Conservation (phyloP, 306 rosid species). For the Notholithocarpus densiflorus region DNA sequence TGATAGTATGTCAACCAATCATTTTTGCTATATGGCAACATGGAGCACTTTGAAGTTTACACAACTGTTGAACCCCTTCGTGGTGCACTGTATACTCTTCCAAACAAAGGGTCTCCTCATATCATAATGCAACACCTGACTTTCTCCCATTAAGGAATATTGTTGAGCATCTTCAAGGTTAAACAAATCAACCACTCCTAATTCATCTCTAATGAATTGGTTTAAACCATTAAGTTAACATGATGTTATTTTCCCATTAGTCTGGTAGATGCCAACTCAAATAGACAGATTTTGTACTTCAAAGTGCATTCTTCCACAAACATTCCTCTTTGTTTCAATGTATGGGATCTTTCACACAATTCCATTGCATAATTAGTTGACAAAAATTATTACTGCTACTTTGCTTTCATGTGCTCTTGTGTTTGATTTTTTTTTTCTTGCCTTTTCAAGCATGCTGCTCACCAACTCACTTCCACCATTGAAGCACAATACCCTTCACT, state of each 20-base stretch:
- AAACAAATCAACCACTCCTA: not conserved
- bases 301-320: not conserved
- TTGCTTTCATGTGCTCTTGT: not conserved
- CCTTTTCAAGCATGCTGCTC: no score
- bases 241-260: not conserved
- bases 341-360: not conserved
- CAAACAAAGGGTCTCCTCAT: not conserved
- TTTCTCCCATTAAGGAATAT: not conserved
- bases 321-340: not conserved
- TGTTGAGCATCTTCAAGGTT: not conserved
- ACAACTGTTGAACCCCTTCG: not conserved
- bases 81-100: not conserved
- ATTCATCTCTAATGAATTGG: not conserved
- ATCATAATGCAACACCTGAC: not conserved
- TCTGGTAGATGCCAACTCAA: not conserved
- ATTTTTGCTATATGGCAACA: no score
- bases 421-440: no score
- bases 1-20: not conserved
- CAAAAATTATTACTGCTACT: not conserved
- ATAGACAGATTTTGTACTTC: not conserved
- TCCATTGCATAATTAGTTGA: not conserved
- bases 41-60: not conserved
- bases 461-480: no score
- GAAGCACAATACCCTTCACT: no score
- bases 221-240: not conserved